Evolutionary conservation across 129 eudicot genomes (phyloP), one percentile per base, ranked within the genome.

Genomic region (Pittosporum tobira): DNA sequence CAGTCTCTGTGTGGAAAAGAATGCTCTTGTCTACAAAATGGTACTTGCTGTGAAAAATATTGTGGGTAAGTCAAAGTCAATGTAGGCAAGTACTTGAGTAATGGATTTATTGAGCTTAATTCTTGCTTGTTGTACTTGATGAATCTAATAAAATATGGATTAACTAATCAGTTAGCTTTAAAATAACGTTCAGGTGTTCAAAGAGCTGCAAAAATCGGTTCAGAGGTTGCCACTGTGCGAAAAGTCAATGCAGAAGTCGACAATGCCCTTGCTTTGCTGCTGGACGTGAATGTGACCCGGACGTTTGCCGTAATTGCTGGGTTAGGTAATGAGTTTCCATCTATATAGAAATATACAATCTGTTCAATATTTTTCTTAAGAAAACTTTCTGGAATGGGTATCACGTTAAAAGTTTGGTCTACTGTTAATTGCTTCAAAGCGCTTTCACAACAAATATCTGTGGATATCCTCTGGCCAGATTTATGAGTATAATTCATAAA

Each of bases 231-330:
- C 99, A 93, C 69, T 93, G 99, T 77, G 99, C 99, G 29, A 93
- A 93, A 73, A 87, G 96, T 75, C 99, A 93, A 74, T 93, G 99
- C 80, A 81, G 84, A 75, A 93, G 94, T 75, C 76, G 94, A 20
- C 96, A 93, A 62, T 93, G 99, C 69, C 99, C 99, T 31, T 93
- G 99, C 74, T 93, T 81, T 84, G 99, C 96, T 36, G 95, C 99
- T 76, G 75, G 84, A 54, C 99, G 96, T 71, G 99, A 93, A 81
- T 93, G 99, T 44, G 99, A 93, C 62, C 99, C 99, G 6, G 99
- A 93, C 81, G 99, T 93, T 46, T 93, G 99, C 76, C 71, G 94
- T 15, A 93, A 87, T 71, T 87, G 99, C 75, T 93, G 99, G 99
- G 93, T 93, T 58, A 87, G 99, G 99, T 93, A 83, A 67, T 57